Base-by-base conservation (phyloP, 768 basidiomycete species). In the Boletus pseudopeckii region DNA sequence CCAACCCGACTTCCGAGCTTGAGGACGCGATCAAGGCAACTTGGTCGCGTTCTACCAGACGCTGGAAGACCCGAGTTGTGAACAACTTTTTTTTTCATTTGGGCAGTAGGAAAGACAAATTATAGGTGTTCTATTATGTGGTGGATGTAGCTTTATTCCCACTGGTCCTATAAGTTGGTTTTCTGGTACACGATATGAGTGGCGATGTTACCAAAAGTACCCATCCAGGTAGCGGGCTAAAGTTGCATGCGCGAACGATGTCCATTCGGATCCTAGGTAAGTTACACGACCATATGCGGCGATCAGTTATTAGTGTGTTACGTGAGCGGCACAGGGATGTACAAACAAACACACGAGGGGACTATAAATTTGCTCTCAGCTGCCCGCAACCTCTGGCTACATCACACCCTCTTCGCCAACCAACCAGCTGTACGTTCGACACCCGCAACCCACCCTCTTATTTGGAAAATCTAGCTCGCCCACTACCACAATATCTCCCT, bases 401-500 rank as follows among this genome's bases (percentile, higher is more conserved):
- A 39, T 9, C 44, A 18, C 13, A 45, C 17, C 11, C 28, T 30
- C 44, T 14, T 7, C 38, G n/a, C 18, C 20, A 20, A 18, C 28
- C 43, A 28, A 17, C 9, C 17, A 26, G 24, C 15, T 1, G 8
- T 43, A 10, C 38, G 30, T n/a, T 52, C 28, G 15, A 55, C 42
- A 54, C 48, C 41, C 61, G 41, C 36, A 57, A 47, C 44, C 56
- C 49, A 48, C 11, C 24, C 30, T 45, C 24, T 33, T 5, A 18
- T 14, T 17, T 18, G 20, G n/a, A 45, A n/a, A 33, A 7, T 20
- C 22, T 26, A 18, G 43, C 54, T 49, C 47, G 24, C 34, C 47
- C 57, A 53, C 62, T 26, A 26, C 61, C 66, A 70, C 65, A 46
- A 70, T 70, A 70, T 55, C 64, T 57, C 56, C 65, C 46, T 55